Base-by-base conservation (phyloP, 345 rosid species). In the Aethionema arabicum region DNA sequence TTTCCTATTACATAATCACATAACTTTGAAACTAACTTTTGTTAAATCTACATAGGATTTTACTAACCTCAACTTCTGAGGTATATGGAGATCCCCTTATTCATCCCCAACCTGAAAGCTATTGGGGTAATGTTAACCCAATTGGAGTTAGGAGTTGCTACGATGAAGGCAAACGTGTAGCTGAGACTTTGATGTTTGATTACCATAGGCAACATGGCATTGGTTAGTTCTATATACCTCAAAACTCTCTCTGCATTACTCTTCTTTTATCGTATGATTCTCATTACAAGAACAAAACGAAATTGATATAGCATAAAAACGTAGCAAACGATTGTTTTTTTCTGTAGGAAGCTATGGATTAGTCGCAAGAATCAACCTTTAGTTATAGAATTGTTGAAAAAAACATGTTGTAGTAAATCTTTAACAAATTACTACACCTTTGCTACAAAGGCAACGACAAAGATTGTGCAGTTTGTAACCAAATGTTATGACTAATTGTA, bases 91-190 rank as follows among this genome's bases (percentile, higher is more conserved):
- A 88, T 81, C 98, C 98, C 53, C 91, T 88, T 49, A 64, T 91
- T 7, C 98, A 91, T 52, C 98, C 97, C 42, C 99, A 90, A 41
- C 86, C 88, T 1, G 99, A 93, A 83, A 84, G 71, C 75, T 93
- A 87, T 63, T 93, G 99, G 99, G 99, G 96, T 16, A 93, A 87
- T 68, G 97, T 90, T 30, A 93, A 93, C 73, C 97, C 99, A 41
- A 85, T 93, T 37, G 99, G 97, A 51, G 97, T 92, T 60, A 53
- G 96, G 58, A 89, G 99, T 75, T 92, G 97, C 85, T 90, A 89
- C 50, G 96, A 91, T 47, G 96, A 91, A 81, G 98, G 98, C 69
- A 91, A 91, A 82, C 93, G 98, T 69, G 98, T 91, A 45, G 97
- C 97, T 31, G 97, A 91, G 76, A 91, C 97, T 16, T 78, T 91